Evolutionary conservation across 176 grass and related monocot genomes (phyloP).

Genomic region (Lolium rigidum): DNA sequence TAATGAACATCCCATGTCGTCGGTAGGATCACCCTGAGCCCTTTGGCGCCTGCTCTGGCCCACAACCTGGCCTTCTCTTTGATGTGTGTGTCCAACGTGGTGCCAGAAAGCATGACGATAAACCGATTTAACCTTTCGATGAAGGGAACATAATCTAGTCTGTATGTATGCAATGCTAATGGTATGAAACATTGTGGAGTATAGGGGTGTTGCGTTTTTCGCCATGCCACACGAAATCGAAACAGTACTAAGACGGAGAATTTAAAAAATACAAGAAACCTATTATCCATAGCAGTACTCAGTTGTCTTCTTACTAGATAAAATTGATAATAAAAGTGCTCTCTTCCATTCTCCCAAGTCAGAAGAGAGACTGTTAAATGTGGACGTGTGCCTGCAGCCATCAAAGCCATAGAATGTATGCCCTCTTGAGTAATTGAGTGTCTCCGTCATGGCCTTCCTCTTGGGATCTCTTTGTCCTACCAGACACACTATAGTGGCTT

Average conservation of each 20-base stretch:
- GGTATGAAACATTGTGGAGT: neutral
- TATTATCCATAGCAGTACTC: neutral
- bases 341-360: neutral
- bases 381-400: neutral
- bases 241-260: neutral
- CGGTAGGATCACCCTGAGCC: no score
- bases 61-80: no score
- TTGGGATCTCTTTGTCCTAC: neutral
- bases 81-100: no score
- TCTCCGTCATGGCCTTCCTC: neutral
- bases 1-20: no score
- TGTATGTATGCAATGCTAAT: slow-evolving; percentile 3
- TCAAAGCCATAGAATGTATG: neutral
- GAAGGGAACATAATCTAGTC: slow-evolving; percentile 12
- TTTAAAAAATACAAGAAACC: neutral
- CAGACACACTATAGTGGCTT: neutral
- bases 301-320: neutral
- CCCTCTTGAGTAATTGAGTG: neutral
- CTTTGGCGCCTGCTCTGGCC: no score
- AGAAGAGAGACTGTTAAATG: neutral
- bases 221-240: neutral
- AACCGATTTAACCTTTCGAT: neutral
- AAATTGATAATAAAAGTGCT: neutral
- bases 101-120: neutral
- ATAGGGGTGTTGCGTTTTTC: neutral